Evolutionary conservation across 768 basidiomycete species (phyloP).

Genomic region (Crassisporium funariophilum): DNA sequence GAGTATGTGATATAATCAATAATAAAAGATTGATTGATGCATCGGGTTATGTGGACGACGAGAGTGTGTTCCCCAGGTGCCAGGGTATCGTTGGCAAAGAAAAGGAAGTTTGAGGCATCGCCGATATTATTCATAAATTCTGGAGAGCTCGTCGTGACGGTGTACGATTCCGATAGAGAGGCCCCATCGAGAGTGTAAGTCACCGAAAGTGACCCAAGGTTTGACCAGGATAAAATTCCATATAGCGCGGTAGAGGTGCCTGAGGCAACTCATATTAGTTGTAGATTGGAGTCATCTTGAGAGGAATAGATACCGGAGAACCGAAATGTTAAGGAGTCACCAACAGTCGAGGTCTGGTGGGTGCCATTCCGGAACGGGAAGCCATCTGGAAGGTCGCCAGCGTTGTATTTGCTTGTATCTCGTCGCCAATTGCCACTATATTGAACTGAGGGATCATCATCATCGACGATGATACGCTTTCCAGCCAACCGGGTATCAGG

Average conservation of each 20-base stretch:
- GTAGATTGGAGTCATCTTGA: neutral
- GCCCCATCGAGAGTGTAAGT: constrained; percentile 17
- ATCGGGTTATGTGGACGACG: constrained; percentile 15
- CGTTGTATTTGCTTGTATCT: neutral
- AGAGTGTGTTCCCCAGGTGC: constrained; percentile 18
- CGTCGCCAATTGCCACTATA: constrained; percentile 13
- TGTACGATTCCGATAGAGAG: constrained; percentile 5
- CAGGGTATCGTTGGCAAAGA: constrained; percentile 8
- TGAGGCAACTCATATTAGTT: neutral
- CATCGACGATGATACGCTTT: constrained; percentile 18
- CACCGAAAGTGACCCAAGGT: constrained; percentile 9
- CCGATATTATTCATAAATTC: constrained; percentile 10
- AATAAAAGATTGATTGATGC: constrained; percentile 13
- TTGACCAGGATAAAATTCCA: constrained; percentile 17
- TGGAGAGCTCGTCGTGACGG: constrained; percentile 12
- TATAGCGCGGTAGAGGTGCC: constrained; percentile 18
- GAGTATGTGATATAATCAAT: constrained; percentile 22
- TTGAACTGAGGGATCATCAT: constrained; percentile 9
- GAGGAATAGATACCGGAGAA: constrained; percentile 22
- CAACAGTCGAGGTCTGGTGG: constrained; percentile 16
- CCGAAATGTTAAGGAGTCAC: constrained; percentile 18
- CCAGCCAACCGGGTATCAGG: constrained; percentile 14
- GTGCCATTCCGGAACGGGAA: constrained; percentile 21
- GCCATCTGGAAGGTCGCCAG: constrained; percentile 1
- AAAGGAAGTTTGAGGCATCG: constrained; percentile 14